Evolutionary conservation across 345 rosid species (phyloP).

Genomic region (Populus ilicifolia): DNA sequence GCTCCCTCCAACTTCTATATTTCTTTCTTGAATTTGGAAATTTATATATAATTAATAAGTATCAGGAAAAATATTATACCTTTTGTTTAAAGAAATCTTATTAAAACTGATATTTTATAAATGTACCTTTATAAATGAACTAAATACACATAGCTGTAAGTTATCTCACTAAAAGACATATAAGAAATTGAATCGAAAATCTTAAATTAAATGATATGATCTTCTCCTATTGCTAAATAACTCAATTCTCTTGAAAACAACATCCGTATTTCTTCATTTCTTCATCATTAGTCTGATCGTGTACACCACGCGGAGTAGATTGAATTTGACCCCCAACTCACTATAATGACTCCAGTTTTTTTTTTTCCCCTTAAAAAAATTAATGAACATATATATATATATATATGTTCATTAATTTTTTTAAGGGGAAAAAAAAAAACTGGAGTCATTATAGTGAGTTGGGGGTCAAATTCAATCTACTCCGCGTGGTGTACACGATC

Average conservation of each 20-base stretch:
- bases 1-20: not conserved
- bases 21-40: not conserved
- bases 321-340: conserved; percentile 1
- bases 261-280: no score
- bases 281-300: conserved; percentile 24
- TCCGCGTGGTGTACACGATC: conserved; percentile 35
- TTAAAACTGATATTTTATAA: no score
- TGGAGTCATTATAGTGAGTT: not conserved
- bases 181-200: no score
- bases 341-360: not conserved
- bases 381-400: not conserved
- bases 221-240: no score
- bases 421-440: not conserved
- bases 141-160: no score
- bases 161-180: no score
- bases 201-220: no score
- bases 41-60: not conserved
- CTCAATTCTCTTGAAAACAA: no score
- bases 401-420: not conserved
- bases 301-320: conserved; percentile 28
- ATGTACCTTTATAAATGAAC: no score
- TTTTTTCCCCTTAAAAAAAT: not conserved
- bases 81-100: no score
- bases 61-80: no score
- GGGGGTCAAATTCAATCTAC: conserved; percentile 1